A percentile compares a stretch with the other conserved stretches of the same genome.
These are phyloP conservation scores for Hemileia vastatrix DNA, from an alignment of 1,284 basidiomycete genomes.

Conservation along the genomic window DNA sequence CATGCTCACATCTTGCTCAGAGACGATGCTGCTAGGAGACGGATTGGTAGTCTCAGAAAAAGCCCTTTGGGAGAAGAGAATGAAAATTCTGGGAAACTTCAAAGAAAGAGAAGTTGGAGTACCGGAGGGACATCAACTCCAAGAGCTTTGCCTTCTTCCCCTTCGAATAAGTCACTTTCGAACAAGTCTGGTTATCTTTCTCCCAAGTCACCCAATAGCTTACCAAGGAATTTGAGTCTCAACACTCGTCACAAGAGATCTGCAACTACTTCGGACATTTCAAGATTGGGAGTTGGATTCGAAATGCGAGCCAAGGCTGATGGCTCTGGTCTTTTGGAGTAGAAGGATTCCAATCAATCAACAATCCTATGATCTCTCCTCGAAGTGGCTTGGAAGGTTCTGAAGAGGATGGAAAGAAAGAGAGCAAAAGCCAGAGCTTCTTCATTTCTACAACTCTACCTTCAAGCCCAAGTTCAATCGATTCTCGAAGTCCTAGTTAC, in stretches of 20 bases:
- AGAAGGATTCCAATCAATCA: not conserved
- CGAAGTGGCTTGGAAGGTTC: not conserved
- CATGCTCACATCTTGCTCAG: not conserved
- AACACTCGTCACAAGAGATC: not conserved
- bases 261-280: not conserved
- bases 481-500: no score
- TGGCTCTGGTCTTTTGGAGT: not conserved
- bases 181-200: not conserved
- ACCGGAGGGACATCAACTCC: no score
- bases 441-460: no score
- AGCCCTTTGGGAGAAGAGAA: not conserved
- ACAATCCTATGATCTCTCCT: not conserved
- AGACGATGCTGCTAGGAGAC: not conserved
- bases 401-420: not conserved
- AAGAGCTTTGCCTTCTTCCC: no score
- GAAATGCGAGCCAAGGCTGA: not conserved
- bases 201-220: not conserved
- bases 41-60: not conserved
- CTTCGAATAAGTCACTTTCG: not conserved
- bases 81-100: not conserved
- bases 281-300: not conserved
- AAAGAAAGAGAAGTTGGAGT: no score
- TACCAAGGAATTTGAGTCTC: not conserved
- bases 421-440: no score
- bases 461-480: no score